Percentiles rank a stretch among this genome's conserved stretches.
Evolutionary conservation across 345 rosid species (phyloP).

Genomic region (Hevea brasiliensis): DNA sequence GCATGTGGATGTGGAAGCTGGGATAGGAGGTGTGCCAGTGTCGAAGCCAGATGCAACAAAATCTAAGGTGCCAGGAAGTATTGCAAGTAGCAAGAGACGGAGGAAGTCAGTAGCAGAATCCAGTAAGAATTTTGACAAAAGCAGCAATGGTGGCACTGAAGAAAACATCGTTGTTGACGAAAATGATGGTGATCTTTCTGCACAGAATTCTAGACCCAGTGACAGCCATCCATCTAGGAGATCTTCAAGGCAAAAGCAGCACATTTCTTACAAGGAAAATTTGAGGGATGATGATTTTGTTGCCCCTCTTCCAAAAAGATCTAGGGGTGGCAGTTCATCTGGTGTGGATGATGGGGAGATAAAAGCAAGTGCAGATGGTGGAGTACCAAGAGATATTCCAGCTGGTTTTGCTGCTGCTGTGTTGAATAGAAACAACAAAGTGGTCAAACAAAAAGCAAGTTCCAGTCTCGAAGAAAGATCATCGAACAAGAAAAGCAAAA

Average conservation of each 20-base stretch:
- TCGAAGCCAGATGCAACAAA: constrained; percentile 21
- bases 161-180: too few species aligned
- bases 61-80: constrained; percentile 21
- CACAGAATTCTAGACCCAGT: constrained; percentile 22
- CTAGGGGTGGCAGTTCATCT: constrained; percentile 29
- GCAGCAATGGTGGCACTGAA: too few species aligned
- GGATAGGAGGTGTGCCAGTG: constrained; percentile 25
- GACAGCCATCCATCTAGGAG: constrained; percentile 35
- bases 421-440: constrained; percentile 15
- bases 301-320: constrained; percentile 32
- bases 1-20: constrained; percentile 20
- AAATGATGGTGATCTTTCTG: constrained; percentile 22
- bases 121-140: constrained; percentile 38
- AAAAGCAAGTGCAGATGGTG: constrained; percentile 19
- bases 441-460: constrained; percentile 29
- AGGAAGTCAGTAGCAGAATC: constrained; percentile 37
- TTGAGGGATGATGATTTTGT: constrained; percentile 32
- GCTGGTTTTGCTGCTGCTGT: constrained; percentile 29
- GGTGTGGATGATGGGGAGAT: constrained; percentile 20
- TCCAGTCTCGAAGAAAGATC: constrained; percentile 27
- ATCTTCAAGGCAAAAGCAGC: constrained; percentile 53
- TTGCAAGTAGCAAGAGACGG: constrained; percentile 37
- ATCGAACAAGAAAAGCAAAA: constrained; percentile 26
- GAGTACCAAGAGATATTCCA: constrained; percentile 25
- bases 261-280: constrained; percentile 36